A percentile compares a stretch with the other conserved stretches of the same genome.
These are phyloP conservation scores for Venturia effusa DNA, from an alignment of 2,329 filamentous ascomycete genomes.

Conservation along the genomic window DNA sequence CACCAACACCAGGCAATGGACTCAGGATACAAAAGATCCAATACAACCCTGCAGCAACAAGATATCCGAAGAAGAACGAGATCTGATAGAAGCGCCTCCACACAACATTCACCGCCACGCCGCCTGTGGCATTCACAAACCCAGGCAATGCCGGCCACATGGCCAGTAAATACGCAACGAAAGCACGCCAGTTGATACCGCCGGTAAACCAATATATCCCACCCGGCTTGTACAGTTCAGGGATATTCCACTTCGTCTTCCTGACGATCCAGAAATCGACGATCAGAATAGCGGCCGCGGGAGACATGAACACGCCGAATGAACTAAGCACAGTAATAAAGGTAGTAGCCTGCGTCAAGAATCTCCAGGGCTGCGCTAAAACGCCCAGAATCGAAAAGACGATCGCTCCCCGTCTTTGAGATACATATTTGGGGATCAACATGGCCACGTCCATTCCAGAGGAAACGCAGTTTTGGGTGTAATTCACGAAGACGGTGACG, in stretches of 20 bases:
- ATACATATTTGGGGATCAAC: conserved; percentile 16
- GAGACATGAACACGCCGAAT: conserved; percentile 20
- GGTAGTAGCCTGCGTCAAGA: conserved; percentile 16
- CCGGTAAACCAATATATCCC: conserved; percentile 19
- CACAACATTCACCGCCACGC: neutral
- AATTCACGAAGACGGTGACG: conserved; percentile 18
- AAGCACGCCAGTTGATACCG: conserved; percentile 18
- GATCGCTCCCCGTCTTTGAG: conserved; percentile 16
- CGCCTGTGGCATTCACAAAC: conserved; percentile 8
- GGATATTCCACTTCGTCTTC: conserved; percentile 17
- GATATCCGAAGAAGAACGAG: conserved; percentile 15
- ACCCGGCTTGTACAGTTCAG: conserved; percentile 17
- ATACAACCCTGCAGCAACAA: conserved; percentile 12
- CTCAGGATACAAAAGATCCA: conserved; percentile 13
- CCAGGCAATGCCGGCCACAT: conserved; percentile 16
- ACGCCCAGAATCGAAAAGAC: conserved; percentile 18
- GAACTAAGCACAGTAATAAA: conserved; percentile 19
- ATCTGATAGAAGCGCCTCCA: conserved; percentile 15
- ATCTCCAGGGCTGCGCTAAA: conserved; percentile 18
- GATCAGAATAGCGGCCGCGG: conserved; percentile 16
- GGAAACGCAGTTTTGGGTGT: conserved; percentile 18
- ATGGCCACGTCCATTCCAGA: conserved; percentile 21
- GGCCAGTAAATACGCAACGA: conserved; percentile 17
- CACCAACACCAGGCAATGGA: conserved; percentile 13
- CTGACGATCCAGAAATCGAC: conserved; percentile 21